These are phyloP conservation scores for Sclerotinia borealis DNA, from an alignment of 2,329 filamentous ascomycete species.

Conservation along the genomic window DNA sequence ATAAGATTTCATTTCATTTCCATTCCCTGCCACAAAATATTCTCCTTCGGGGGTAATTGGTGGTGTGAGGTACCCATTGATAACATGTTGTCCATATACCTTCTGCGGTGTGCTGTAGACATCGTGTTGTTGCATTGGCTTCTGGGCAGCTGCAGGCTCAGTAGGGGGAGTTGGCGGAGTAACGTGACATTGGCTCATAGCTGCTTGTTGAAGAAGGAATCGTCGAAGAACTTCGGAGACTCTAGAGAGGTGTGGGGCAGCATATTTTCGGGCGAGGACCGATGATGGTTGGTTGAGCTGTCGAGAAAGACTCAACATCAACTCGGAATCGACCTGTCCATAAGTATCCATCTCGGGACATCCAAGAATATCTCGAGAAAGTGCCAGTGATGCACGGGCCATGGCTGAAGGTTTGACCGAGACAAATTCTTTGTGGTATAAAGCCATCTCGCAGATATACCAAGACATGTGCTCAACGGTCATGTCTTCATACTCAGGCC, in stretches of 20 bases:
- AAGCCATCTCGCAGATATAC: conserved; percentile 89
- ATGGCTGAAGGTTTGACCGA: conserved; percentile 86
- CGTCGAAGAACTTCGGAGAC: conserved; percentile 59
- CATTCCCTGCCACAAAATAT: conserved; percentile 37
- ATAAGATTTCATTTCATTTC: conserved; percentile 26
- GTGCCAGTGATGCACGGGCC: conserved; percentile 77
- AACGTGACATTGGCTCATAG: conserved; percentile 45
- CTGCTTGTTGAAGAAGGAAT: conserved; percentile 59
- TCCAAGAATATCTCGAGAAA: conserved; percentile 79
- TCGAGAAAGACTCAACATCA: conserved; percentile 47
- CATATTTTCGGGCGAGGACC: conserved; percentile 63
- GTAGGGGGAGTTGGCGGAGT: conserved; percentile 57
- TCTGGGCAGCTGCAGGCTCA: conserved; percentile 42
- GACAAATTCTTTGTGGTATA: conserved; percentile 97
- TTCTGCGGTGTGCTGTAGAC: conserved; percentile 74
- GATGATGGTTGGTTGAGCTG: conserved; percentile 61
- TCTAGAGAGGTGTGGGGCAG: conserved; percentile 56
- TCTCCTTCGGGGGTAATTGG: conserved; percentile 76
- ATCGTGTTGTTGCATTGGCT: conserved; percentile 39
- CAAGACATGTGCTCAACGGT: conserved; percentile 92
- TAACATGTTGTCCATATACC: conserved; percentile 54
- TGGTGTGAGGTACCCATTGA: conserved; percentile 75
- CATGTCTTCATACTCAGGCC: conserved; percentile 61
- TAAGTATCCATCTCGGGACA: conserved; percentile 69
- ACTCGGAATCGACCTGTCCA: conserved; percentile 63